These are phyloP conservation scores for Isatis lusitanica DNA, from an alignment of 441 rosid genomes.

Conservation along the genomic window DNA sequence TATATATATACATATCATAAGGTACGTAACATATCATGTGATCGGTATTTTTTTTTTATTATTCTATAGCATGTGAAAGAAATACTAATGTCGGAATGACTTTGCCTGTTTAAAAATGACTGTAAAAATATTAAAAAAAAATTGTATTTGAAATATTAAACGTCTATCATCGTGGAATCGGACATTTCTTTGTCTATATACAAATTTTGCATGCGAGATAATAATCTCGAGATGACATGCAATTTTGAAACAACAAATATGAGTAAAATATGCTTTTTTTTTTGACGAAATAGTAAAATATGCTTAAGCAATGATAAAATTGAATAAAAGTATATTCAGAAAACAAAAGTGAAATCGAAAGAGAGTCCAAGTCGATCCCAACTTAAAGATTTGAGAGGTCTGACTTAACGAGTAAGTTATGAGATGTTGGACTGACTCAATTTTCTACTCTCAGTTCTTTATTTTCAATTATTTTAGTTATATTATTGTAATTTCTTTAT, in stretches of 20 bases:
- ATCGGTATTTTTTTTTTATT: background rate
- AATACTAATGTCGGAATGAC: background rate
- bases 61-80: background rate
- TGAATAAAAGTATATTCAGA: slow-evolving; percentile 8
- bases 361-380: slow-evolving; percentile 37
- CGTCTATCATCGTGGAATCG: background rate
- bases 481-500: slow-evolving; percentile 18
- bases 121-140: background rate
- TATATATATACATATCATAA: background rate
- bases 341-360: slow-evolving; percentile 29
- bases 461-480: slow-evolving; percentile 13
- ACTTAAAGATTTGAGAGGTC: slow-evolving; percentile 26
- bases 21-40: background rate
- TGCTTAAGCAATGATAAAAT: slow-evolving; percentile 15
- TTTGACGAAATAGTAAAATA: no score
- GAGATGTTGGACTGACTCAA: slow-evolving; percentile 34
- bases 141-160: background rate
- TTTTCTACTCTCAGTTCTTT: slow-evolving; percentile 32
- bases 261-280: no score
- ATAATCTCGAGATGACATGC: slow-evolving; percentile 14
- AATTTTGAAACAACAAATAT: background rate
- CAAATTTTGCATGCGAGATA: background rate
- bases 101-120: background rate
- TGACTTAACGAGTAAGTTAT: slow-evolving; percentile 42
- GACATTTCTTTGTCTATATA: slow-evolving; percentile 2